phyloP scores from a whole-genome alignment of 2,329 filamentous ascomycete species.

The Fusarium longipes region DNA sequence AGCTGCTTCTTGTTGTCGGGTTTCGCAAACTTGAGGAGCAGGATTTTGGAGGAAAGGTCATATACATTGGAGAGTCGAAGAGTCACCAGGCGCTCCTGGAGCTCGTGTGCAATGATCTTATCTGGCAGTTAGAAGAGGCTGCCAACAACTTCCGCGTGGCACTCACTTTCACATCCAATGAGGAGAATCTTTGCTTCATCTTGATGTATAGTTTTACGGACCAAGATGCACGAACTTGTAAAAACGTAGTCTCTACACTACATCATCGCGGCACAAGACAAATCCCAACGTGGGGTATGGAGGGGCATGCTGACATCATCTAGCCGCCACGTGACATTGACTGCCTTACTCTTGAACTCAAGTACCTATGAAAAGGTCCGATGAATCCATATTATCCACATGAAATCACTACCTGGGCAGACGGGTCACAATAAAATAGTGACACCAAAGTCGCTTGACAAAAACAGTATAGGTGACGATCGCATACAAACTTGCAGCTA shows the following conservation, averaged over 20 bases:
- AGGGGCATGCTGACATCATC: slow-evolving; percentile 41
- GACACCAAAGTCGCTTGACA: no score
- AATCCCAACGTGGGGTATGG: slow-evolving; percentile 32
- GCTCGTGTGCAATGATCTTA: slow-evolving; percentile 93
- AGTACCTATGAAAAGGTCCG: neutral
- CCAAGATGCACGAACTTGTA: slow-evolving; percentile 16
- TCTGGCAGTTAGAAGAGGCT: slow-evolving; percentile 10
- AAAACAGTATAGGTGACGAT: no score
- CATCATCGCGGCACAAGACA: slow-evolving; percentile 19
- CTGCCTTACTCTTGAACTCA: neutral
- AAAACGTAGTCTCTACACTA: slow-evolving; percentile 27
- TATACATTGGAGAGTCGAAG: slow-evolving; percentile 94
- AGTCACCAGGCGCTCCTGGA: slow-evolving; percentile 78
- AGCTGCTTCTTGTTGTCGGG: slow-evolving; percentile 90
- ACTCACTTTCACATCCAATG: slow-evolving; percentile 77
- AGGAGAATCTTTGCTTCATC: slow-evolving; percentile 85
- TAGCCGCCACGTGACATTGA: slow-evolving; percentile 21
- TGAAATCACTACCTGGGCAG: neutral
- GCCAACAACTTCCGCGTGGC: neutral
- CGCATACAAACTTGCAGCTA: no score
- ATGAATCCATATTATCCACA: neutral
- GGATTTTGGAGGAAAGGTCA: slow-evolving; percentile 94
- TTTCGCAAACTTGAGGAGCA: slow-evolving; percentile 94
- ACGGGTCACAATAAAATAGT: no score
- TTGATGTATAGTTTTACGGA: slow-evolving; percentile 40